Evolutionary conservation across 2,329 filamentous ascomycete genomes (phyloP), one percentile per base, ranked within the genome.

Genomic region (Dactylonectria macrodidyma): DNA sequence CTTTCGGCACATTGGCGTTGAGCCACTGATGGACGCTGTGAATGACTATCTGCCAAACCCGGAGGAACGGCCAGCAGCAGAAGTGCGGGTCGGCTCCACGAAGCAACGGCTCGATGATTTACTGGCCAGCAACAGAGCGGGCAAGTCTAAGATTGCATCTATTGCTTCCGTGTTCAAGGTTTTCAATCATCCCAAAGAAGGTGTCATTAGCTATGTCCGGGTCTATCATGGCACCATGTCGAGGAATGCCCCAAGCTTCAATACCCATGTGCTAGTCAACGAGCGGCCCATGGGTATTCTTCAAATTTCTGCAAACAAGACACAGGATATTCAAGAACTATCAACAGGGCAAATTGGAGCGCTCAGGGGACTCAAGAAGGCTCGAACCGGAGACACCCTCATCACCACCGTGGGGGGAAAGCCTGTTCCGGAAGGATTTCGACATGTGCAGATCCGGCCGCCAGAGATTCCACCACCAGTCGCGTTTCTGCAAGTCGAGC

Each of bases 401-500:
- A 88, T 98, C 38, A 90, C 92, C 2, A 94, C 94, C 73, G 85
- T 88, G 26, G 89, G 81, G 9, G 82, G 83, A 77, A 88, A 88
- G 7, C 87, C 89, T 0, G 91, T 94, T 1, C 90, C 92, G 19
- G 87, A 90, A 16, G 87, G 90, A 1, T 83, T 97, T 56, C 90
- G 91, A 57, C 91, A 88, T 16, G 84, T 98, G 16, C 95, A 97
- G 77, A 89, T 99, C 41, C 90, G 94, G 16, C 94, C 96, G 0
- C 96, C 97, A 33, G 89, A 93, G 66, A 93, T 98, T 0, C 95
- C 96, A 1, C 95, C 96, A 0, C 95, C 96, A 0, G 96, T 99
- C 0, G 97, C 98, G 77, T 99, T 98, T 80, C 92, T 97, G n/a
- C 94, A 95, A 67, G 91, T 98, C 33, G 95, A 98, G 71, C 94